phyloP scores from a whole-genome alignment of 2,329 filamentous ascomycete species.

The Aspergillus cejpii region DNA sequence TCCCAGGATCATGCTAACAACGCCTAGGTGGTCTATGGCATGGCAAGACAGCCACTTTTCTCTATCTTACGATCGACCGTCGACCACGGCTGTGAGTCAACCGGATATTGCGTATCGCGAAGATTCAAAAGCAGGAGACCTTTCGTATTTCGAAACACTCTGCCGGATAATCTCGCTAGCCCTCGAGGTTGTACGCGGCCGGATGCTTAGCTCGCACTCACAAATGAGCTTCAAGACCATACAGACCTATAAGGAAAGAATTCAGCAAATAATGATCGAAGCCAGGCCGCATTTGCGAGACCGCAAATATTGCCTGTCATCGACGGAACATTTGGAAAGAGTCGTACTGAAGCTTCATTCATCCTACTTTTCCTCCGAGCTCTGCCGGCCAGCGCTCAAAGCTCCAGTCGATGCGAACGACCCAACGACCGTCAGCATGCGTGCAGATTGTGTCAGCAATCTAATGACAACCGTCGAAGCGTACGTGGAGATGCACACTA shows the following conservation, averaged over 20 bases:
- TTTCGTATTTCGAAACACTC: conserved; percentile 54
- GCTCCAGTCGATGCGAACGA: conserved; percentile 42
- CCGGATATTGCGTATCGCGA: conserved; percentile 46
- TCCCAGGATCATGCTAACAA: not conserved
- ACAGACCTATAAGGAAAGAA: conserved; percentile 51
- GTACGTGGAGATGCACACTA: conserved; percentile 50
- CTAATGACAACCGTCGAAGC: conserved; percentile 53
- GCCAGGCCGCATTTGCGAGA: conserved; percentile 54
- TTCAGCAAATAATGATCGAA: conserved; percentile 53
- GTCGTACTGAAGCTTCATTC: conserved; percentile 56
- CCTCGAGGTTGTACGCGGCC: conserved; percentile 54
- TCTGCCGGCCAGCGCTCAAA: conserved; percentile 56
- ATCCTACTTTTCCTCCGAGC: conserved; percentile 57
- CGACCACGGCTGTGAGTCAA: conserved; percentile 49
- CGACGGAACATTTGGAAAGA: conserved; percentile 52
- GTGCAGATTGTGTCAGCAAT: conserved; percentile 50
- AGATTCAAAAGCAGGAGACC: conserved; percentile 43
- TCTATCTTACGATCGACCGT: conserved; percentile 56
- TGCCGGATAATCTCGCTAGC: conserved; percentile 49
- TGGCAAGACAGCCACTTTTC: conserved; percentile 61
- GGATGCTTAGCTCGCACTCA: conserved; percentile 49
- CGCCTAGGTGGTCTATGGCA: conserved; percentile 52
- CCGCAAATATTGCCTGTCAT: conserved; percentile 36
- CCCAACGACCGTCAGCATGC: conserved; percentile 37
- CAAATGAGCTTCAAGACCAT: conserved; percentile 51